Base-by-base conservation (phyloP, 176 grass and related monocot genomes). In the Luzula sylvatica region DNA sequence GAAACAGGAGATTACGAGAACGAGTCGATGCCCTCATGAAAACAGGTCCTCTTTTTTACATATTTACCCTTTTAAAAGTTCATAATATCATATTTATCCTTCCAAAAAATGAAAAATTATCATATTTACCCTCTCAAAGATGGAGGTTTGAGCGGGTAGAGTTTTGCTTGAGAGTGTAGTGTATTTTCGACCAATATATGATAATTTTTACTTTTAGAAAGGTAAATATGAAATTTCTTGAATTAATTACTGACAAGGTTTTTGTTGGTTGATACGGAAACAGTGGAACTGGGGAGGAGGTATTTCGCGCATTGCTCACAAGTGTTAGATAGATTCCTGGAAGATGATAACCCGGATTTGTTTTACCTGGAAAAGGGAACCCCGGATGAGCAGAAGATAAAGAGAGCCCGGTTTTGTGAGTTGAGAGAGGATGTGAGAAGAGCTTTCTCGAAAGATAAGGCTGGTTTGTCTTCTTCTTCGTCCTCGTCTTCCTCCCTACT, bases 271-370 rank as follows among this genome's bases (percentile, higher is more conserved):
- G n/a, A n/a, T n/a, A n/a, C n/a, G n/a, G n/a, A n/a, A n/a, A 61
- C 81, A 98, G 93, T 98, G 65, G 81, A 92, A 22, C 20, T 92
- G 55, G 93, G 86, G 20, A 72, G 86, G 21, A 74, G 72, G 8
- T 98, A 80, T 57, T 98, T 98, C 23, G 71, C 85, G 7, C 80
- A 92, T 52, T 98, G 93, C 65, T 98, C 93, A 0, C 75, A 83
- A 42, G 78, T 98, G 30, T 58, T 98, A 4, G 86, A 98, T 65
- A 92, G 82, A 53, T 72, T 87, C 52, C 49, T 98, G 32, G 86
- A 98, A 32, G 75, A 98, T 20, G 69, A 83, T 19, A 56, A 80
- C 46, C 69, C 56, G 0, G 78, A 90, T 24, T 25, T 50, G 13
- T 68, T 66, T 49, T 68, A 69, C 60, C 85, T 83, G 11, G 71